Base-by-base conservation (phyloP, 2,329 filamentous ascomycete species). In the Fusarium virguliforme region DNA sequence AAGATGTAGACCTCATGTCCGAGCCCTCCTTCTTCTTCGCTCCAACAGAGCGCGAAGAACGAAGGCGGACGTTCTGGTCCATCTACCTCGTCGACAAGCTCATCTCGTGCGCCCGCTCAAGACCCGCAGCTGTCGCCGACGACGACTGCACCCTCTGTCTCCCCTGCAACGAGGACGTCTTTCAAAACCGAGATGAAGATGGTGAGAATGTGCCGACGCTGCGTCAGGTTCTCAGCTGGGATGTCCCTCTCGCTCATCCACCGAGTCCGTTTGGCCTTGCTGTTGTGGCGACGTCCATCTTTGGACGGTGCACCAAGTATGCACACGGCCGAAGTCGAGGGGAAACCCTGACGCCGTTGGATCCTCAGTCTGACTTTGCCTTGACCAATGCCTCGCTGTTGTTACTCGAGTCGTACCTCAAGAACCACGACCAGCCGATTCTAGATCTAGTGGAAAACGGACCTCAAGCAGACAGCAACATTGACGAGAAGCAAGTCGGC, bases 41-140 rank as follows among this genome's bases (percentile, higher is more conserved):
- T 0, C 32, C 51, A n/a, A 54, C 32, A n/a, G 51, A 54, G n/a
- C 51, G 51, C 2, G 51, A 54, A 26, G 80, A 82, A 61, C 73
- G 78, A n/a, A 69, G 80, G 6, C 67, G 77, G 10, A 75, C 78
- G 0, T 82, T 82, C 51, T 82, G 81, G 81, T 82, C 81, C 4
- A 72, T 82, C 22, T 82, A 81, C 59, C 73, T 82, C 7, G 70
- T 81, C 2, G 81, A 82, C 60, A 77, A 76, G 35, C 72, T 82
- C 5, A 75, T 80, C 6, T 81, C 79, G 13, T 81, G 80, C 62
- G 80, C 77, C 3, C 75, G 78, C 7, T 74, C 75, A 37, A 74
- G 80, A 18, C 79, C 81, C 2, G 74, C 78, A 3, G 77, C 79
- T 5, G 74, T 83, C 37, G 66, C 75, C 1, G 80, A 81, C 50